Evolutionary conservation across 2,329 filamentous ascomycete species (phyloP), one percentile per base, ranked within the genome.

Genomic region (Claviceps spartinae): DNA sequence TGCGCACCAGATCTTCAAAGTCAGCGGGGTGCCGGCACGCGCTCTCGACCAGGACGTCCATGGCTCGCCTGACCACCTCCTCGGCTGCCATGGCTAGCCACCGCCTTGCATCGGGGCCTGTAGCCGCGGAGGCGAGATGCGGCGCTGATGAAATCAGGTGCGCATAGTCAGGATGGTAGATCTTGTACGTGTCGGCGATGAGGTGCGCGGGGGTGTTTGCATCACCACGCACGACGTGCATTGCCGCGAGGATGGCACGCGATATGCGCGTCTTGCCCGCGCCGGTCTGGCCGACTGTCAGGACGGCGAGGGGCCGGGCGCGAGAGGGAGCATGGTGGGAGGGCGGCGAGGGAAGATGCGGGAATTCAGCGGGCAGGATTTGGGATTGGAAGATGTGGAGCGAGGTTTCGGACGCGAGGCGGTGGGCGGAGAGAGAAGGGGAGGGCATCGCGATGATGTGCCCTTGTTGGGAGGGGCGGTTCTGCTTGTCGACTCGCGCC

Each of bases 111-210:
- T 72, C 70, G 40, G 61, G 60, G 3, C 66, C 62, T 2, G 70
- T 67, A 5, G 69, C 69, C 0, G 65, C 58, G 3, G 67, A 69
- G 2, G 72, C 69, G 18, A 70, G 61, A 2, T 61, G 54, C 4
- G 68, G 65, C 14, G 59, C 54, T 2, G 57, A 57, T 18, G 61
- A 55, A 5, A 68, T 55, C 26, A 71, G 62, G 2, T 50, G n/a
- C 14, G 56, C 34, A 60, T 72, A 73, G 18, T 62, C 54, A 0
- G 72, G 72, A 60, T 75, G 72, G 62, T 73, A 69, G 4, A 67
- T 66, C 58, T 75, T 75, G 67, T 72, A 74, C 22, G 69, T 70
- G 65, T 75, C 72, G 51, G 72, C 71, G 52, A 75, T 69, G 56
- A 75, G 66, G 62, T 75, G 72, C 18, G 64, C 66, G 16, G 61